phyloP scores from a whole-genome alignment of 2,329 filamentous ascomycete genomes.

The Aspergillus jensenii region DNA sequence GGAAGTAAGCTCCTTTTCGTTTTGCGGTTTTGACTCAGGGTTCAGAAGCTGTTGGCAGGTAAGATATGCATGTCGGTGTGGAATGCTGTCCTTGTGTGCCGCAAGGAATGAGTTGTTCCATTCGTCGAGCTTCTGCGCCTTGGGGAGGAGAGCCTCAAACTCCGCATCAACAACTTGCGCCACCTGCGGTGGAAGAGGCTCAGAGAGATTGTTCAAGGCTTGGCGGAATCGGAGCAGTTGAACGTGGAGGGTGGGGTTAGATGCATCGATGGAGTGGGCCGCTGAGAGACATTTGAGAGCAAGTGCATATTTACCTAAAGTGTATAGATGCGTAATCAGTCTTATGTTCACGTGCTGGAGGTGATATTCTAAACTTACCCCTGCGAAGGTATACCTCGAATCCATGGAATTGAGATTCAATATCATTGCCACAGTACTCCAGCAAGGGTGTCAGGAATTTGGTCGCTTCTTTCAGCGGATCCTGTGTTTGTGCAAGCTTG shows the following conservation, averaged over 20 bases:
- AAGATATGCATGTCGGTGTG: constrained; percentile 64
- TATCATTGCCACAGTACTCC: constrained; percentile 75
- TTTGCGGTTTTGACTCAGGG: constrained; percentile 54
- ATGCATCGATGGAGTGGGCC: constrained; percentile 66
- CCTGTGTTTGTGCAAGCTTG: constrained; percentile 75
- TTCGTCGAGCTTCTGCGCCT: constrained; percentile 57
- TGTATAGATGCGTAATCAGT: constrained; percentile 22
- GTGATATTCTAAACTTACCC: constrained; percentile 57
- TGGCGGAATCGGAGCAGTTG: constrained; percentile 70
- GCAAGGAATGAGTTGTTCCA: constrained; percentile 67
- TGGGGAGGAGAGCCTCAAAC: constrained; percentile 62
- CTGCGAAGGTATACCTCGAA: constrained; percentile 87
- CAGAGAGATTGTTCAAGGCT: constrained; percentile 56
- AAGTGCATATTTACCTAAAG: constrained; percentile 77
- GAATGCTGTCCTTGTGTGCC: constrained; percentile 61
- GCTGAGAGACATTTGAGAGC: constrained; percentile 83
- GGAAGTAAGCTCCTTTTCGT: constrained; percentile 64
- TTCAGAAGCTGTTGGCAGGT: constrained; percentile 61
- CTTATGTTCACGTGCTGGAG: constrained; percentile 9
- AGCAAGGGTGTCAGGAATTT: constrained; percentile 82
- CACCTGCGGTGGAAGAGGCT: constrained; percentile 64
- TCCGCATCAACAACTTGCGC: constrained; percentile 68
- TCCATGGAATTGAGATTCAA: constrained; percentile 78
- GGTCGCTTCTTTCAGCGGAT: constrained; percentile 81
- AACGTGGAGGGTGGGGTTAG: constrained; percentile 72